Conservation (phyloP, 1,139 yeast species). For the Blastobotrys raffinosifermentans region DNA sequence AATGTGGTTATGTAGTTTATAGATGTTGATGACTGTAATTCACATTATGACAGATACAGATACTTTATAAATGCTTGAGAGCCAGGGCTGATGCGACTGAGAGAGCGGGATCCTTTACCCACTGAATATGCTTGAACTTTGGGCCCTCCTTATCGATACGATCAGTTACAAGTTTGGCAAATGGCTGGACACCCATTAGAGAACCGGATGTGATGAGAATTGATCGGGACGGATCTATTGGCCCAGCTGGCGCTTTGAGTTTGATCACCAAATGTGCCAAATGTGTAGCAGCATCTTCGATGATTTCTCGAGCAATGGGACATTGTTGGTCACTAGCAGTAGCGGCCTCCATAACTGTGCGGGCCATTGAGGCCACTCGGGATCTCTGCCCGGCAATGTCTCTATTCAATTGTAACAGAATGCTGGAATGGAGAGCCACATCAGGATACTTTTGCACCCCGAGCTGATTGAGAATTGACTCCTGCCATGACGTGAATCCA, state of each 20-base stretch:
- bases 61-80: background rate
- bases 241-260: conserved; percentile 2
- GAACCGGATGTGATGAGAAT: conserved; percentile 11
- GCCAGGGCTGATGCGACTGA: background rate
- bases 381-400: conserved; percentile 2
- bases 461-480: conserved; percentile 4
- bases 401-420: conserved; percentile 4
- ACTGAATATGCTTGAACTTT: conserved; percentile 6
- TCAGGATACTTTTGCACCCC: conserved; percentile 1
- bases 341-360: conserved; percentile 8
- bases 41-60: background rate
- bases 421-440: conserved; percentile 6
- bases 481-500: conserved; percentile 8
- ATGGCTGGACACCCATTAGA: conserved; percentile 1
- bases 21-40: background rate
- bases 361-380: conserved; percentile 5
- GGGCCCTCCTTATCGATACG: background rate
- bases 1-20: background rate
- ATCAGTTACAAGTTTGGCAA: background rate
- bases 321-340: conserved; percentile 2
- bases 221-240: conserved; percentile 5
- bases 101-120: conserved; percentile 10
- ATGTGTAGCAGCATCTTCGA: conserved; percentile 8
- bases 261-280: conserved; percentile 3
- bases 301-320: conserved; percentile 6